Evolutionary conservation across 140 eudicot species (phyloP), one percentile per base, ranked within the genome.

Genomic region (Cichorium intybus): DNA sequence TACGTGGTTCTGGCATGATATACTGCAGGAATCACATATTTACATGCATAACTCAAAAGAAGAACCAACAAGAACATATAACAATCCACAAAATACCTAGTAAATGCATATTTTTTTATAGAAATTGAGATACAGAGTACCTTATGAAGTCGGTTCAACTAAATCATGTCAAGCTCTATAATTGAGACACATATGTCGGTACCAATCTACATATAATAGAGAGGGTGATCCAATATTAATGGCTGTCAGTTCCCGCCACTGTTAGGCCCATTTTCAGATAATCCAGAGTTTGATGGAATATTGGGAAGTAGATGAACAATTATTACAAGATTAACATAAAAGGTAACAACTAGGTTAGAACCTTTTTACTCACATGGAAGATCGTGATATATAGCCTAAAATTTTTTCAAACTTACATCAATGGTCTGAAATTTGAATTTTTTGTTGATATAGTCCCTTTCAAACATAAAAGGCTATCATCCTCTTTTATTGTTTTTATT

Each of bases 161-260:
- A 16, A 48, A 49, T 41, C 56, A 45, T 43, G 56, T 62, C 15
- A 33, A 47, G 60, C 47, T 31, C 33, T 65, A 33, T 11, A 47
- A 29, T 66, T 23, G 23, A 52, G 34, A 10, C 15, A 29, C 29
- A 23, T 15, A 29, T 31, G 33, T 15, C 24, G 35, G 51, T 20
- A 66, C 51, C 14, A 16, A 66, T 50, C 34, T 47, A 21, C 6
- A 20, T 22, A 34, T 18, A 35, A 60, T 8, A 6, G 31, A 21
- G 24, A 61, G 52, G 56, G 56, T 31, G 33, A 43, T 17, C n/a
- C n/a, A 7, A 72, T 27, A 21, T 62, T 53, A 63, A 54, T 50
- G 54, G 77, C 64, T 71, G 77, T 62, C 77, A 55, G 10, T 62
- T 60, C 28, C 23, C 53, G 66, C 61, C 75, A 60, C 18, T 61